Base-by-base conservation (phyloP, 768 basidiomycete genomes). In the Boletus subparvulus region DNA sequence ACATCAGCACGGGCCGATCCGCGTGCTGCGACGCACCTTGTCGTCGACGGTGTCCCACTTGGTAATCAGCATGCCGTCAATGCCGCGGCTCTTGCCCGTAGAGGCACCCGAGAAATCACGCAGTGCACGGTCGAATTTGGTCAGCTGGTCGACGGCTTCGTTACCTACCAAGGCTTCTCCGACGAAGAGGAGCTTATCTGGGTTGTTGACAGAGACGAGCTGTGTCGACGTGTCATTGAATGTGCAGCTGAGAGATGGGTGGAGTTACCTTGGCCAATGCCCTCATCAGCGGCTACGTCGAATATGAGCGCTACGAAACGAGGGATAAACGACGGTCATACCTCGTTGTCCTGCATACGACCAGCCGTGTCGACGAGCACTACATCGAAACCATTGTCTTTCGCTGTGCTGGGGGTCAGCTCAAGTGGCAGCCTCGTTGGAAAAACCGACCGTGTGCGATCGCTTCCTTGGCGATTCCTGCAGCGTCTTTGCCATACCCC, bases 31-130 rank as follows among this genome's bases (percentile, higher is more conserved):
- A 71, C 81, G 52, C 54, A 90, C 95, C 83, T 95, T 95, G 75
- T 95, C 93, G 66, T 94, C 93, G 21, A 98, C 97, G 2, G 96
- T 98, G 67, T 99, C 97, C 88, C 97, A 98, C 74, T 99, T 99
- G 33, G 97, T 99, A 56, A 99, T 85, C 43, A 99, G 78, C 89
- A 97, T 98, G 26, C 96, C 97, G 69, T 99, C 97, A 59, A 99
- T 96, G 6, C 97, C 97, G 21, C 97, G 84, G 47, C 88, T 88
- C 69, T 85, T 85, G 11, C 83, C 82, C 14, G 67, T 51, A 0
- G 85, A 82, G 7, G 84, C 82, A 17, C 87, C 83, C 7, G 94
- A 94, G 66, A 98, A 98, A 68, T 99, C 94, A 24, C 89, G 86
- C 56, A 99, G 73, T 1, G 95, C 88, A 17, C 94, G 86, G 69